phyloP scores from a whole-genome alignment of 2,329 filamentous ascomycete species.

The Pseudocercospora eumusae region DNA sequence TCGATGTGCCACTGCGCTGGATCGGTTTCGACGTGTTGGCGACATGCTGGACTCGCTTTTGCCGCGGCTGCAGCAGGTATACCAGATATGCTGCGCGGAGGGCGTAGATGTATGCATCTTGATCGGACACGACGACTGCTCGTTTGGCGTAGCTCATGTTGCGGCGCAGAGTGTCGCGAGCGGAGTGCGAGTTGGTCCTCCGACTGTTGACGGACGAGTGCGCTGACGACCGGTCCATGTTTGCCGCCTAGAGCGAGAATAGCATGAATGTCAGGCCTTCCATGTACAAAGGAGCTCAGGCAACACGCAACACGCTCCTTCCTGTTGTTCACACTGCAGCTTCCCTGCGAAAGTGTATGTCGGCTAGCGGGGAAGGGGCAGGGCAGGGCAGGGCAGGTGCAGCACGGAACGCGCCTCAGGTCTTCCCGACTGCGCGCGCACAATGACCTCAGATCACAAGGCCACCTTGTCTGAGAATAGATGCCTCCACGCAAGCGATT shows the following conservation, averaged over 20 bases:
- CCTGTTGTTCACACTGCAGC: not conserved
- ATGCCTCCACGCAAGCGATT: not conserved
- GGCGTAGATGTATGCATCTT: conserved; percentile 89
- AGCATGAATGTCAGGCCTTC: not conserved
- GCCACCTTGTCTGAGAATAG: not conserved
- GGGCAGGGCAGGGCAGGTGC: conserved; percentile 1
- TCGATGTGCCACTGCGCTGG: conserved; percentile 69
- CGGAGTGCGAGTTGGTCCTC: conserved; percentile 48
- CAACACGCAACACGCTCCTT: too few relatives aligned
- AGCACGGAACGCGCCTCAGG: not conserved
- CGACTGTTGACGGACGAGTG: conserved; percentile 40
- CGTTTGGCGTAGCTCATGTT: conserved; percentile 42
- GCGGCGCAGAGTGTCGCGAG: conserved; percentile 43
- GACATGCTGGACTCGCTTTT: conserved; percentile 86
- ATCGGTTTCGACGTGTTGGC: conserved; percentile 58
- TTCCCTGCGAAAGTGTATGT: conserved; percentile 1
- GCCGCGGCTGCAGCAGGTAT: conserved; percentile 87
- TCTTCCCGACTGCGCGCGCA: not conserved
- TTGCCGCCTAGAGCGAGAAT: not conserved
- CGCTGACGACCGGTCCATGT: conserved; percentile 34
- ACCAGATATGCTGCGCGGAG: conserved; percentile 87
- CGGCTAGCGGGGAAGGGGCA: not conserved
- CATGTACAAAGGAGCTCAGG: not conserved
- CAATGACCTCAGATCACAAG: conserved; percentile 7
- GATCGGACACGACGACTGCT: conserved; percentile 47